Percentiles rank a stretch among this genome's conserved stretches.
These are phyloP conservation scores for Phytopythium oedochilum DNA, from an alignment of 352 stramenopile genomes.

Conservation along the genomic window DNA sequence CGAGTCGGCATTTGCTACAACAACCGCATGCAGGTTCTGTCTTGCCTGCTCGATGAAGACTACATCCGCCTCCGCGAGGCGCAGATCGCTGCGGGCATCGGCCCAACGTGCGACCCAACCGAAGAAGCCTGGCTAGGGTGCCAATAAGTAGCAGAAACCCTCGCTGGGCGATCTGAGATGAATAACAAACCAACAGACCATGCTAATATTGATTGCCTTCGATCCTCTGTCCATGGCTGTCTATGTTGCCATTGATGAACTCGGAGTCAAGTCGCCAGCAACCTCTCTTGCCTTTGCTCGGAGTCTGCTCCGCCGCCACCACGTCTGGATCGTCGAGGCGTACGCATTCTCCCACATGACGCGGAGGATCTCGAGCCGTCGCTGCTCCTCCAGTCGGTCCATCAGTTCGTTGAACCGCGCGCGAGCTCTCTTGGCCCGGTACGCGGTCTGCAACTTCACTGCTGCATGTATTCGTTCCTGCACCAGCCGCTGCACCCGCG, in stretches of 20 bases:
- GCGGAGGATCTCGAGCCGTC: conserved; percentile 37
- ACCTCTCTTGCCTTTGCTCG: no score
- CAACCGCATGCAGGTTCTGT: conserved; percentile 12
- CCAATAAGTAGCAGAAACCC: background rate
- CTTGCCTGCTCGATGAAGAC: conserved; percentile 3
- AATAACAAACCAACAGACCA: no score
- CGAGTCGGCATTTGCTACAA: conserved; percentile 22
- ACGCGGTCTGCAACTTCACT: conserved; percentile 49
- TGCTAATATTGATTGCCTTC: no score
- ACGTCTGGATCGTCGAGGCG: conserved; percentile 57
- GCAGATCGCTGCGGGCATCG: conserved; percentile 8
- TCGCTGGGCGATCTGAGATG: no score
- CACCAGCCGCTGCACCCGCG: conserved; percentile 24
- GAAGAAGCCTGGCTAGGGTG: conserved; percentile 18
- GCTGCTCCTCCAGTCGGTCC: conserved; percentile 50
- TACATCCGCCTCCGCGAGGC: conserved; percentile 7
- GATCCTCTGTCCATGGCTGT: no score
- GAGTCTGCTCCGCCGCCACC: conserved; percentile 26
- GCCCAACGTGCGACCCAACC: conserved; percentile 3
- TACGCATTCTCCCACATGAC: conserved; percentile 75
- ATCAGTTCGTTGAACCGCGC: conserved; percentile 55
- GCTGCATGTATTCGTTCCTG: conserved; percentile 25
- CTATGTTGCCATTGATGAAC: no score
- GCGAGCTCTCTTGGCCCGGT: conserved; percentile 53
- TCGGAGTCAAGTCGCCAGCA: no score